Percentiles rank a stretch among this genome's conserved stretches.
Evolutionary conservation across 2,329 filamentous ascomycete species (phyloP).

Genomic region (Fusarium albidum): DNA sequence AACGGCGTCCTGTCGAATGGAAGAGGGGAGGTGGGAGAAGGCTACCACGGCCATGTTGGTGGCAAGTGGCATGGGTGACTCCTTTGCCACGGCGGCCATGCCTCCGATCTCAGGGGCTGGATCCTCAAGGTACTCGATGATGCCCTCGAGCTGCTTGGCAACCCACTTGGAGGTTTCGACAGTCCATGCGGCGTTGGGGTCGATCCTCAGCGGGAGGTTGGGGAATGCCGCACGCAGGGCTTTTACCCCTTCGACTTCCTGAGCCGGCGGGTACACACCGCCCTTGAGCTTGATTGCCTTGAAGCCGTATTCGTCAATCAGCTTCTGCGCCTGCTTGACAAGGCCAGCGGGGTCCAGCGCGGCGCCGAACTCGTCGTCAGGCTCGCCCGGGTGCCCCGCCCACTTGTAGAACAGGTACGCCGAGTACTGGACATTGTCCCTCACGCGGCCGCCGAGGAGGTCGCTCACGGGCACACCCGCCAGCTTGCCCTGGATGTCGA

Average conservation of each 20-base stretch:
- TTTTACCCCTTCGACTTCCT: constrained; percentile 51
- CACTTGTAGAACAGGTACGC: constrained; percentile 56
- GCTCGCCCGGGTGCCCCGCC: constrained; percentile 49
- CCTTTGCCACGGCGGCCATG: constrained; percentile 52
- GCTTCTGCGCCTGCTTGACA: constrained; percentile 47
- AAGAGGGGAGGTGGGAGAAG: constrained; percentile 49
- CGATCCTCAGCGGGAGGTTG: constrained; percentile 45
- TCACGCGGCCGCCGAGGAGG: constrained; percentile 49
- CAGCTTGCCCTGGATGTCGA: constrained; percentile 52
- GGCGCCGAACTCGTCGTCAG: constrained; percentile 50
- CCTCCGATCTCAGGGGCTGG: constrained; percentile 51
- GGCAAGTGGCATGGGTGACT: constrained; percentile 51
- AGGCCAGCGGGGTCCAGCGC: constrained; percentile 47
- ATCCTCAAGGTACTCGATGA: constrained; percentile 51
- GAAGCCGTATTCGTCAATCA: constrained; percentile 53
- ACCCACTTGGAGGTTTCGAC: constrained; percentile 51
- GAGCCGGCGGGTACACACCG: constrained; percentile 49
- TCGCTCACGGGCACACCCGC: constrained; percentile 50
- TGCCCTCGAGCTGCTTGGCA: constrained; percentile 46
- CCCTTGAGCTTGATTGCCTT: constrained; percentile 54
- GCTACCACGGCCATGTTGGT: constrained; percentile 55
- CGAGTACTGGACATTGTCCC: constrained; percentile 51
- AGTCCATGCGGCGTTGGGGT: constrained; percentile 51
- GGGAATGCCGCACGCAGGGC: constrained; percentile 49
- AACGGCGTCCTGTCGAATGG: constrained; percentile 49